A percentile compares a stretch with the other conserved stretches of the same genome.
phyloP scores from a whole-genome alignment of 2,329 filamentous ascomycete species.

The Claviceps spartinae region DNA sequence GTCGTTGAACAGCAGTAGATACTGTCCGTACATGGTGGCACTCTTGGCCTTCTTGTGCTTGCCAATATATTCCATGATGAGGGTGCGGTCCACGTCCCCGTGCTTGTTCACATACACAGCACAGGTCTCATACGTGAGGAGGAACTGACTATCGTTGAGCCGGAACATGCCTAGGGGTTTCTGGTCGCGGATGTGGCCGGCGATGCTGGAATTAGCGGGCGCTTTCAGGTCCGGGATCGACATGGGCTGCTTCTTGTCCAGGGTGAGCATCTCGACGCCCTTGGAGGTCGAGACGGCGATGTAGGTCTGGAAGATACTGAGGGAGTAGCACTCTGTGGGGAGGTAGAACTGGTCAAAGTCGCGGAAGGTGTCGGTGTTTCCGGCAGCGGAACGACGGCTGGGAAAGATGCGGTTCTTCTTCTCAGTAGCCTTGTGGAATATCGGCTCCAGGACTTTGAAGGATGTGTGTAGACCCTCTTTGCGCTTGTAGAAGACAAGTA shows the following conservation, averaged over 20 bases:
- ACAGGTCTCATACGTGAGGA: constrained; percentile 89
- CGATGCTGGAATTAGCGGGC: constrained; percentile 71
- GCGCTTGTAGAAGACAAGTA: constrained; percentile 92
- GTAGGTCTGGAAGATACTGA: constrained; percentile 92
- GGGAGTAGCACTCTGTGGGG: constrained; percentile 82
- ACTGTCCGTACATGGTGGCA: constrained; percentile 82
- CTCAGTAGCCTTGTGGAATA: constrained; percentile 83
- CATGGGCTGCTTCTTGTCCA: constrained; percentile 95
- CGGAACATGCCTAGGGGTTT: constrained; percentile 92
- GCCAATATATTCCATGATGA: constrained; percentile 99
- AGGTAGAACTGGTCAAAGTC: constrained; percentile 99
- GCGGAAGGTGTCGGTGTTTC: constrained; percentile 86
- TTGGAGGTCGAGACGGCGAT: constrained; percentile 83
- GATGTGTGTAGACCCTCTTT: constrained; percentile 83
- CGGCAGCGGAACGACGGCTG: constrained; percentile 43
- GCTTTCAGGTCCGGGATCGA: constrained; percentile 78
- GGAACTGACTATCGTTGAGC: constrained; percentile 80
- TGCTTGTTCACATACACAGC: constrained; percentile 98
- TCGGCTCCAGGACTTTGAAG: constrained; percentile 93
- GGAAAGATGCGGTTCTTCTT: constrained; percentile 60
- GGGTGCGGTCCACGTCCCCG: constrained; percentile 81
- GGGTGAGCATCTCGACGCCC: constrained; percentile 87
- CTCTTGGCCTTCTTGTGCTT: constrained; percentile 63
- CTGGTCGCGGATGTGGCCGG: constrained; percentile 67
- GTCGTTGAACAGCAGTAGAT: constrained; percentile 83